phyloP scores from a whole-genome alignment of 2,329 filamentous ascomycete genomes.

The Xylaria sp. region DNA sequence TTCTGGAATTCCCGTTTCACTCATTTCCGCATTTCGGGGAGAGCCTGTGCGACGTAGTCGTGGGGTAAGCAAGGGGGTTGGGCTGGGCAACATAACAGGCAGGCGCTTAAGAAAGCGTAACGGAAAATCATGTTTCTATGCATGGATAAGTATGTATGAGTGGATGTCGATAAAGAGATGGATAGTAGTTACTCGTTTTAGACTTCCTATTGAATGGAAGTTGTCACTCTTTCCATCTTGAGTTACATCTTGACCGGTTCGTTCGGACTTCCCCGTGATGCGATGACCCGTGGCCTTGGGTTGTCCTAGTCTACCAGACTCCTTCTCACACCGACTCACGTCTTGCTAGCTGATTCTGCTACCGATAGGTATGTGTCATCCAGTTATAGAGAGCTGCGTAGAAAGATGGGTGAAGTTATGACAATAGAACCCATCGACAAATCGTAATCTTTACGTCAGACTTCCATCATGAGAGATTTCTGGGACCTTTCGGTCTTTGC shows the following conservation, averaged over 20 bases:
- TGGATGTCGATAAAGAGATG: not conserved
- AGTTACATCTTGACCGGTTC: not conserved
- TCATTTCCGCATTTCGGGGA: not conserved
- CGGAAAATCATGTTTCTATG: not conserved
- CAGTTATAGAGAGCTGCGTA: not conserved
- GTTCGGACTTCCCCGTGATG: not conserved
- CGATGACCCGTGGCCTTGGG: not conserved
- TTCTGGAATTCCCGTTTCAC: constrained; percentile 6
- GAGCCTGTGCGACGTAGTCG: not conserved
- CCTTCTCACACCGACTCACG: not conserved
- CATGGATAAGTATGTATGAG: not conserved
- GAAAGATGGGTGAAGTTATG: not conserved
- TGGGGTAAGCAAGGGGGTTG: not conserved
- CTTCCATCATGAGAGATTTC: not conserved
- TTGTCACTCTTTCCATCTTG: not conserved
- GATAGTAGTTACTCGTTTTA: not conserved
- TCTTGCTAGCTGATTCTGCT: not conserved
- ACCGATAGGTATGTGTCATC: no score
- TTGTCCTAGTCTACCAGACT: no score
- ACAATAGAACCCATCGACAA: not conserved
- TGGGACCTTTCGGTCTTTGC: no score
- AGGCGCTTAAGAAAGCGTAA: not conserved
- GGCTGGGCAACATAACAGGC: not conserved
- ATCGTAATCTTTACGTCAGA: not conserved
- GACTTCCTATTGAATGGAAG: not conserved